Evolutionary conservation across 768 basidiomycete genomes (phyloP), one percentile per base, ranked within the genome.

Genomic region (Epithele typhae): DNA sequence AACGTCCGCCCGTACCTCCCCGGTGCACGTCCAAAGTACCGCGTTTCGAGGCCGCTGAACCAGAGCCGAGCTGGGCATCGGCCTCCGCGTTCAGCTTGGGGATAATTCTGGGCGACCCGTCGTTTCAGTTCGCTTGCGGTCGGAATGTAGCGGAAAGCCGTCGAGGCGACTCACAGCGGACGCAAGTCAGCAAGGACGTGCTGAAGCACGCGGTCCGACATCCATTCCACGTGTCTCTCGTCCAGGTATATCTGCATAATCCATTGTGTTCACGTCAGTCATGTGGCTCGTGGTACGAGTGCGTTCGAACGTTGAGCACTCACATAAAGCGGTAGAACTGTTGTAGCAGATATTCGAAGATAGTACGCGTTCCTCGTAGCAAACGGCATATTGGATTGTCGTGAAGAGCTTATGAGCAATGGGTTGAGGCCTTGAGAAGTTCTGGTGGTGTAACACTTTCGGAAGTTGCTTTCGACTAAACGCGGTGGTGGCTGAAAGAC

Each of bases 151-250:
- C 24, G 35, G 50, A 14, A n/a, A n/a, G n/a, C n/a, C n/a, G 44
- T 9, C 18, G 34, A 46, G 14, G 56, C 18, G 7, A 36, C 72
- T 42, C 32, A 80, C 90, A 82, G 70, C 48, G 87, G 84, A 53
- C 86, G 76, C 38, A 96, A 64, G 62, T 92, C 90, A 9, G 78
- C 75, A 2, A 96, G 73, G 15, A 95, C 87, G 56, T 81, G 78
- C 58, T 92, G 91, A 2, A 95, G 70, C 34, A 87, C 73, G 21
- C 65, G 56, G 56, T 95, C 92, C 5, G 85, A 81, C 92, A 96
- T 95, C 93, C 93, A 96, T 45, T 81, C 74, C 14, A 88, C 65
- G 69, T 96, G 93, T 10, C 80, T 77, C 53, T 90, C 89, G 59
- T 96, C 93, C 23, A 96, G 78, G 64, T 93, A 94, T 4, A 93